Base-by-base conservation (phyloP, 2,329 filamentous ascomycete genomes). In the Trichophyton schoenleinii region DNA sequence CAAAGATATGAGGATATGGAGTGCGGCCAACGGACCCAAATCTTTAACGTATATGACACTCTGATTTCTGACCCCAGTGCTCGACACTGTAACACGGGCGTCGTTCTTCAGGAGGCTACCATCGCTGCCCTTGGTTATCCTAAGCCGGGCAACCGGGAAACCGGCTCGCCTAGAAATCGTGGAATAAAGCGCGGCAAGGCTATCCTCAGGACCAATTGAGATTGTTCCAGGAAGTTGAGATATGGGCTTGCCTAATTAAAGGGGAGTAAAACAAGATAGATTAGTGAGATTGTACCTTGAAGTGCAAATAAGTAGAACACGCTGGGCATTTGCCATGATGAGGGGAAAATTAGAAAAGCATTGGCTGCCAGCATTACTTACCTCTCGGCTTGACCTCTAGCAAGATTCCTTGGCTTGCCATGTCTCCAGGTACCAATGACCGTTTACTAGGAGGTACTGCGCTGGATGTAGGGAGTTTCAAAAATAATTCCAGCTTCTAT, bases 1-100 rank as follows among this genome's bases (percentile, higher is more conserved):
- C 2, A 25, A 34, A 5, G 3, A 2, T 38, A 3, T 11, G 42
- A 22, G 36, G 18, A 25, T 18, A 44, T 44, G 15, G 22, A 22
- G 3, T 28, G 4, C 15, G 25, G 13, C 52, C 38, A 41, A 70
- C 81, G 60, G 82, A 92, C 91, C 94, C 34, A 99, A 81, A 72
- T 99, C 92, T 78, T 99, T 97, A 65, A 97, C 88, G 67, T 94
- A 84, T 57, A 99, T 75, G 20, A 79, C 78, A 65, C 81, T 83
- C 67, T 81, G 79, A 66, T 85, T 79, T 60, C 78, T 76, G 53
- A 87, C 72, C 13, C 83, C 83, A 2, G 79, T 81, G 52, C 78
- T 76, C 64, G 80, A 73, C 42, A 87, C 72, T 1, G 78, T 81
- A 13, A 77, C 73, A 60, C 79, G 76, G 61, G 77, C 74, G 60